phyloP scores from a whole-genome alignment of 2,329 filamentous ascomycete genomes.

The Fusarium caatingaense region DNA sequence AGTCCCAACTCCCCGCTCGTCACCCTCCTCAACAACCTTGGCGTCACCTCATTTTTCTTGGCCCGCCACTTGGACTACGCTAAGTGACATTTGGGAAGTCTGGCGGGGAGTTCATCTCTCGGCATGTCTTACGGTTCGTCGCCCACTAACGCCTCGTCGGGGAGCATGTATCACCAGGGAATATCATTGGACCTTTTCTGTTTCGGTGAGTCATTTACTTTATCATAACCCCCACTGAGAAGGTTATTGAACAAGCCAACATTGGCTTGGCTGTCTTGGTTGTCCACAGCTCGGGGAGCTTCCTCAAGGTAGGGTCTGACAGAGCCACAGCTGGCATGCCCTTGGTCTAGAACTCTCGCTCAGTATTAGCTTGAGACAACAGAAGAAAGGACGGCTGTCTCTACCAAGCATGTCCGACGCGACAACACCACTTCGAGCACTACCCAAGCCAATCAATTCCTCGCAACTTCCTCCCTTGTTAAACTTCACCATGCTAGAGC shows the following conservation, averaged over 20 bases:
- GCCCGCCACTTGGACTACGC: conserved; percentile 1
- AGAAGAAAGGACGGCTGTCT: neutral
- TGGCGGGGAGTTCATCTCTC: conserved; percentile 39
- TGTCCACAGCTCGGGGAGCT: neutral
- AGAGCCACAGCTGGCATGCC: neutral
- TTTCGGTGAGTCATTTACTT: conserved; percentile 41
- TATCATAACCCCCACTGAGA: conserved; percentile 27
- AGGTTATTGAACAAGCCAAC: neutral
- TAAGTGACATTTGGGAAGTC: conserved; percentile 6
- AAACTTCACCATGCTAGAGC: neutral
- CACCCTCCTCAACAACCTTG: neutral
- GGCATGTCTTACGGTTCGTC: neutral
- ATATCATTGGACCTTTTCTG: neutral
- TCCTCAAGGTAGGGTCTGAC: neutral
- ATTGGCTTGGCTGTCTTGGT: neutral
- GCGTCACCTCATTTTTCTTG: conserved; percentile 15
- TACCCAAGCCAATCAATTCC: neutral
- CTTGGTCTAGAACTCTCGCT: neutral
- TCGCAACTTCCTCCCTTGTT: neutral
- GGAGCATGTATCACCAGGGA: conserved; percentile 11
- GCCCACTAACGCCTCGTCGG: conserved; percentile 25
- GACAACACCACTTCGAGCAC: neutral
- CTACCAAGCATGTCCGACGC: neutral
- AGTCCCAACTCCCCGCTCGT: conserved; percentile 3
- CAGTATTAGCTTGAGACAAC: neutral